Percentiles rank a stretch among this genome's conserved stretches.
These are phyloP conservation scores for Sphagnum tenellum DNA, from an alignment of 225 moss, liverwort and hornwort genomes.

Conservation along the genomic window DNA sequence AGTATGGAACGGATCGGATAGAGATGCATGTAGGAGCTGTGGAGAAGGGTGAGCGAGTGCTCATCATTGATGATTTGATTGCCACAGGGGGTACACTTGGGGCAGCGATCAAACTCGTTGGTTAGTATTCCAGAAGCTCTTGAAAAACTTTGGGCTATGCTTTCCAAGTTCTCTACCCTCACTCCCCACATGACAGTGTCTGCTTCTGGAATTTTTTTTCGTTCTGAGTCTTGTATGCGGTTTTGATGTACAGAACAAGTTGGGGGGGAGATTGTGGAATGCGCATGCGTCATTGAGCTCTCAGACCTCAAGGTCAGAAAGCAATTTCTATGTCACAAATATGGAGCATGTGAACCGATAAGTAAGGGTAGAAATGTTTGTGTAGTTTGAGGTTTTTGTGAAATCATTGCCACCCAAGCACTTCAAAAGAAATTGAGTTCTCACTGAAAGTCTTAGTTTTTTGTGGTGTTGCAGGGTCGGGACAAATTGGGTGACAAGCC, in stretches of 20 bases:
- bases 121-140: constrained; percentile 11
- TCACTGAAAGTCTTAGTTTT: background rate
- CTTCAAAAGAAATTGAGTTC: background rate
- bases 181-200: no score
- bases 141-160: background rate
- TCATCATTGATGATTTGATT: constrained; percentile 84
- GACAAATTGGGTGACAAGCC: constrained; percentile 61
- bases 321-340: background rate
- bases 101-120: constrained; percentile 74
- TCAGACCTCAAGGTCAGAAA: constrained; percentile 58
- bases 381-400: background rate
- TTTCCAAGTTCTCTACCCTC: no score
- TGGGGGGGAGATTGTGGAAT: constrained; percentile 75
- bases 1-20: constrained; percentile 89
- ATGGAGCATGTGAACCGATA: background rate
- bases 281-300: constrained; percentile 81
- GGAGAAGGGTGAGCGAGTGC: constrained; percentile 62
- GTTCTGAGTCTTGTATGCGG: background rate
- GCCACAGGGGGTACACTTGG: constrained; percentile 96
- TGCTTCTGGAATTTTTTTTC: background rate
- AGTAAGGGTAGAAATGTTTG: background rate
- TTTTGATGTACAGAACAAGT: constrained; percentile 43
- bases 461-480: constrained; percentile 50
- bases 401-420: background rate
- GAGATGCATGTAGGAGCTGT: constrained; percentile 94